Evolutionary conservation across 805 yeast genomes (phyloP).

Genomic region (Hagleromyces aurorensis): DNA sequence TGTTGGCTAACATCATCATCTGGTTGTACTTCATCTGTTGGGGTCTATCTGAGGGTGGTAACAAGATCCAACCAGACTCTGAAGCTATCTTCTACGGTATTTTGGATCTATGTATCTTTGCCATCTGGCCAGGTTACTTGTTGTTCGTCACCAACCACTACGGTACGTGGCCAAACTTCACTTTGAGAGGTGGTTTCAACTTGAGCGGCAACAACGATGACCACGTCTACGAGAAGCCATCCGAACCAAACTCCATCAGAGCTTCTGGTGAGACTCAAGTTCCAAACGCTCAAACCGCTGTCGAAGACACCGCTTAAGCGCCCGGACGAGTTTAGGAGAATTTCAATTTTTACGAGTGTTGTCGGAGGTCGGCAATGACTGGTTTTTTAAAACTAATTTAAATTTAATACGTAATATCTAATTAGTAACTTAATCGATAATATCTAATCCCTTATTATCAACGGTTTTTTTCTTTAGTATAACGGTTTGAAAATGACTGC

Average conservation of each 20-base stretch:
- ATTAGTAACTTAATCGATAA: too few relatives aligned
- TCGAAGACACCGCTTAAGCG: conserved; percentile 1
- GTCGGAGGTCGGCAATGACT: too few relatives aligned
- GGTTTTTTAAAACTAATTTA: too few relatives aligned
- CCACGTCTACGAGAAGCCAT: conserved; percentile 11
- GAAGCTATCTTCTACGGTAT: conserved; percentile 49
- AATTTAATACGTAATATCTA: too few relatives aligned
- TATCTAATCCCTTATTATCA: too few relatives aligned
- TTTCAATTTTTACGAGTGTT: too few relatives aligned
- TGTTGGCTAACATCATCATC: conserved; percentile 30
- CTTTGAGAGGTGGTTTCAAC: conserved; percentile 9
- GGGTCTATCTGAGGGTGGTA: conserved; percentile 52
- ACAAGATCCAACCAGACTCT: conserved; percentile 44
- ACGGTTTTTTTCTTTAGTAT: too few relatives aligned
- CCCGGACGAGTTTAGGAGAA: too few relatives aligned
- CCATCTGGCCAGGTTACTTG: conserved; percentile 34
- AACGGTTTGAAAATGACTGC: too few relatives aligned
- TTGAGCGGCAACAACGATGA: conserved; percentile 7
- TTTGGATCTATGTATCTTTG: conserved; percentile 40
- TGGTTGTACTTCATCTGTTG: conserved; percentile 39
- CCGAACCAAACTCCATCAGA: conserved; percentile 20
- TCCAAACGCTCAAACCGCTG: conserved; percentile 6
- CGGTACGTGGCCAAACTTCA: conserved; percentile 12
- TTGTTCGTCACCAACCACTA: conserved; percentile 10
- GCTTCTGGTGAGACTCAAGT: conserved; percentile 33